Conservation (phyloP, 768 basidiomycete species). For the Gloeopeniophorella convolvens region DNA sequence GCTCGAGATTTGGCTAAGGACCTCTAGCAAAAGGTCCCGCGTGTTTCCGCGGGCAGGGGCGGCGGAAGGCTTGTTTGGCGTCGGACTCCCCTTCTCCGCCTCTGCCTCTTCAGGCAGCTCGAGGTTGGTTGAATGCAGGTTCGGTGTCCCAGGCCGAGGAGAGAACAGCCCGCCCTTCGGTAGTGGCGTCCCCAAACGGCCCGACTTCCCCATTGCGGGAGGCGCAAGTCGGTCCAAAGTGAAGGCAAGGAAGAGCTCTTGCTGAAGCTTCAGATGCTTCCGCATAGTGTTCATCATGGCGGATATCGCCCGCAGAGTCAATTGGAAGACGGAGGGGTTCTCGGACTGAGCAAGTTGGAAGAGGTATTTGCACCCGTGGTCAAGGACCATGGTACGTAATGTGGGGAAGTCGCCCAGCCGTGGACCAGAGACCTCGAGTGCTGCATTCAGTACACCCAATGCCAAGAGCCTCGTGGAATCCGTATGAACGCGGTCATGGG, state of each 20-base stretch:
- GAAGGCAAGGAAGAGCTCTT: constrained; percentile 92
- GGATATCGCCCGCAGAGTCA: constrained; percentile 77
- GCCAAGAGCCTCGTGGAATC: constrained; percentile 91
- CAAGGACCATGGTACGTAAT: constrained; percentile 67
- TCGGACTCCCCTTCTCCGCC: constrained; percentile 41
- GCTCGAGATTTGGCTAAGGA: constrained; percentile 70
- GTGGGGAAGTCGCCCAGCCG: constrained; percentile 74
- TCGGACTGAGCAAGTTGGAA: constrained; percentile 96
- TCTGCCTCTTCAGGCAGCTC: constrained; percentile 35
- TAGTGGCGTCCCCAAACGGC: constrained; percentile 21
- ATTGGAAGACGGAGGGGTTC: constrained; percentile 69
- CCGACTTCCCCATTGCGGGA: constrained; percentile 31
- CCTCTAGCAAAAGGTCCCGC: constrained; percentile 85
- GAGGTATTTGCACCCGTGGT: constrained; percentile 91
- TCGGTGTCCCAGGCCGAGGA: constrained; percentile 26
- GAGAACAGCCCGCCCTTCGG: constrained; percentile 14
- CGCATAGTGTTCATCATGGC: constrained; percentile 87
- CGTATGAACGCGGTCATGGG: constrained; percentile 90
- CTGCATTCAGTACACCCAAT: constrained; percentile 78
- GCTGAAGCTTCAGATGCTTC: constrained; percentile 82
- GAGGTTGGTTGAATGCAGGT: constrained; percentile 37
- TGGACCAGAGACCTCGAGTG: constrained; percentile 78
- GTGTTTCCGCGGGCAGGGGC: constrained; percentile 78
- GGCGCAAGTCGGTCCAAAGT: constrained; percentile 85
- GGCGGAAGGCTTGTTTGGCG: constrained; percentile 31